A percentile compares a stretch with the other conserved stretches of the same genome.
These are phyloP conservation scores for Flaveria trinervia DNA, from an alignment of 129 eudicot genomes.

Conservation along the genomic window DNA sequence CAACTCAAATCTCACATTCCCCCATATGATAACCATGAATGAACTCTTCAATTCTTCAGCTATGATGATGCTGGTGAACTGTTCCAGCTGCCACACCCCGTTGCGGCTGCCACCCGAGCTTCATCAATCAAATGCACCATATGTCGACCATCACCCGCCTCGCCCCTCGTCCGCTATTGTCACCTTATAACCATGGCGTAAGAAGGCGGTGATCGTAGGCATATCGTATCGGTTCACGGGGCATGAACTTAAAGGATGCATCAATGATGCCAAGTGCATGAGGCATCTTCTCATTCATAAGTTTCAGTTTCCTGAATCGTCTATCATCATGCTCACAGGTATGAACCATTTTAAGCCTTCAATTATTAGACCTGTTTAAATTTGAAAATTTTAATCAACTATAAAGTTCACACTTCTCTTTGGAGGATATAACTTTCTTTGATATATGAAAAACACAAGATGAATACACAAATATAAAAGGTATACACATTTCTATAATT, in stretches of 20 bases:
- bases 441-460: no score
- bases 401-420: no score
- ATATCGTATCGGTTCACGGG: slow-evolving; percentile 67
- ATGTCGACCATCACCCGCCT: slow-evolving; percentile 71
- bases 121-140: slow-evolving; percentile 67
- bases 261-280: slow-evolving; percentile 97
- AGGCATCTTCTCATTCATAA: slow-evolving; percentile 64
- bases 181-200: slow-evolving; percentile 69
- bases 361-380: background rate
- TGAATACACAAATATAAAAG: no score
- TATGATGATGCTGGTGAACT: slow-evolving; percentile 65
- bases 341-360: slow-evolving; percentile 1
- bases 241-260: slow-evolving; percentile 90
- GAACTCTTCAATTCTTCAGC: background rate
- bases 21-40: background rate
- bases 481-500: no score
- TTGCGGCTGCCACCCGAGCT: slow-evolving; percentile 79
- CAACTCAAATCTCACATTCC: background rate
- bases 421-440: no score
- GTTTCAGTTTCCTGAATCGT: slow-evolving; percentile 82
- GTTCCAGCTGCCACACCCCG: slow-evolving; percentile 66
- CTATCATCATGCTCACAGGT: slow-evolving; percentile 97
- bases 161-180: slow-evolving; percentile 42
- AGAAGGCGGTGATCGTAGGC: slow-evolving; percentile 92
- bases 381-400: background rate